Percentiles rank a stretch among this genome's conserved stretches.
These are phyloP conservation scores for Dothideomycetes sp. DNA, from an alignment of 2,329 filamentous ascomycete genomes.

Conservation along the genomic window DNA sequence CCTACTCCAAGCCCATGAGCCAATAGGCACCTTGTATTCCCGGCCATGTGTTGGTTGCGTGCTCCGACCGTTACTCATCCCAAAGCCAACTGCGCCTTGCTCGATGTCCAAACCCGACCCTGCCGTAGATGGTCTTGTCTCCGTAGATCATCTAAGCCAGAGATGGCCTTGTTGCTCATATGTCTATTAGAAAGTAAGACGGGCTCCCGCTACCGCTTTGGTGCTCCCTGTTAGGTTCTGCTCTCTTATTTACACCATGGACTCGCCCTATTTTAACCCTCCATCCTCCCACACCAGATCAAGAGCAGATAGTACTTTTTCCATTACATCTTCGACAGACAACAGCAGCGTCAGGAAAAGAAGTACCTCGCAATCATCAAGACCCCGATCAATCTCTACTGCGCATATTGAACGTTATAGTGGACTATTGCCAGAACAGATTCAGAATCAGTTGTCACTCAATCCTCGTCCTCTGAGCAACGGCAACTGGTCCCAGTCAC, in stretches of 20 bases:
- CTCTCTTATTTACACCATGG: conserved; percentile 15
- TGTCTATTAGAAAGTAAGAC: conserved; percentile 18
- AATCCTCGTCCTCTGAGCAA: conserved; percentile 5
- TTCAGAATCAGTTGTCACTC: conserved; percentile 3
- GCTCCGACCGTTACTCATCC: conserved; percentile 9
- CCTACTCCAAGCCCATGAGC: conserved; percentile 5
- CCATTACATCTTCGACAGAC: conserved; percentile 14
- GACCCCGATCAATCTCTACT: conserved; percentile 17
- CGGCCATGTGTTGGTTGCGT: conserved; percentile 7
- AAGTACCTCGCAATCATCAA: conserved; percentile 14
- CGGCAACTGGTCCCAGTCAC: conserved; percentile 20
- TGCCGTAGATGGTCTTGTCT: conserved; percentile 5
- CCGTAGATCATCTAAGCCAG: conserved; percentile 7
- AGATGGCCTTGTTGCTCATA: conserved; percentile 4
- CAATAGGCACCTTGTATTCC: conserved; percentile 6
- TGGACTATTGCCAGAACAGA: conserved; percentile 16
- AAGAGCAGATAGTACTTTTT: conserved; percentile 17
- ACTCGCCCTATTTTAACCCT: conserved; percentile 20
- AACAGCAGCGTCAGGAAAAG: conserved; percentile 19
- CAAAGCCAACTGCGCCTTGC: conserved; percentile 9
- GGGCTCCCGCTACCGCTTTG: conserved; percentile 12
- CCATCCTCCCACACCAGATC: conserved; percentile 12
- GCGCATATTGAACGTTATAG: conserved; percentile 19
- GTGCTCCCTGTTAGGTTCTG: conserved; percentile 2
- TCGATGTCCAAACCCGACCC: conserved; percentile 8